Base-by-base conservation (phyloP, 2,329 filamentous ascomycete species). In the Calonectria ilicicola region DNA sequence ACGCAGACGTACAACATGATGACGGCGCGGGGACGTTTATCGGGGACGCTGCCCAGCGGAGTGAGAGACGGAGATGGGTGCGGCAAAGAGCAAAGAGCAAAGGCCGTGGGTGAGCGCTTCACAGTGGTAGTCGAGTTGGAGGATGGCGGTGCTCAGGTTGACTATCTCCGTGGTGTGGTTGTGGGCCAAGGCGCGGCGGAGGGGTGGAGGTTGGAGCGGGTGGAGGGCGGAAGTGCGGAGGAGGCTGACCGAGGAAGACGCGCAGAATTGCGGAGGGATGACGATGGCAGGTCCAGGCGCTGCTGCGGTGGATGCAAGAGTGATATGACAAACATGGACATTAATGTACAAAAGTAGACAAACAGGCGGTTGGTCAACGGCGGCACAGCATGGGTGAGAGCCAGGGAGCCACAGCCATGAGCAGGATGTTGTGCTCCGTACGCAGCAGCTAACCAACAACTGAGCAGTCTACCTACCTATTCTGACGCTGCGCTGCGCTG, bases 1-100 rank as follows among this genome's bases (percentile, higher is more conserved):
- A 46, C 63, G 58, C 38, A 60, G 70, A 80, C 79, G 56, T 72
- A 80, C 79, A 80, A 80, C 79, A 80, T 80, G 68, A 65, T 75
- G 72, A 26, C 69, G 51, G 40, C 68, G 63, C 29, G n/a, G 63
- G 58, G 47, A 56, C 10, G 29, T 47, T 58, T 26, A 49, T 19
- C 32, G 40, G 56, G 47, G 47, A 44, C 47, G 29, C 47, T 49
- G 65, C 47, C 69, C 65, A 19, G 29, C 68, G 32, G 47, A 6
- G n/a, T n/a, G n/a, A n/a, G n/a, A n/a, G n/a, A n/a, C n/a, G n/a
- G 46, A 27, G 23, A 10, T 42, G 29, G 23, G 21, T 58, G 46
- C 53, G 53, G 38, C 53, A 29, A 27, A 27, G 26, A 38, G 38
- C 53, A 29, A 27, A 27, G 26, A 38, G 27, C 4, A 32, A 29